These are phyloP conservation scores for sunflower (Helianthus annuus) DNA, from an alignment of 129 eudicot species.

Conservation along the genomic window HanXRQr2.0-SUNRISE NC_035435.2:74532724-74533223, in stretches of 20 bases:
- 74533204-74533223: slow-evolving; percentile 98
- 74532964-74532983: neutral
- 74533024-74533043: slow-evolving; percentile 31
- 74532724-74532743: neutral
- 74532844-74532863: neutral
- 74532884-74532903: neutral
- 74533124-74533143: slow-evolving; percentile 99
- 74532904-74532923: neutral
- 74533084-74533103: slow-evolving; percentile 99
- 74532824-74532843: neutral
- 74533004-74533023: neutral
- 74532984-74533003: neutral
- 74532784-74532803: neutral
- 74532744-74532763: neutral
- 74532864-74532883: neutral
- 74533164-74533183: slow-evolving; percentile 91
- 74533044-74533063: slow-evolving; percentile 96
- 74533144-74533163: slow-evolving; percentile 94
- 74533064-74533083: slow-evolving; percentile 99
- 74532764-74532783: neutral
- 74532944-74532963: neutral
- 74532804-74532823: neutral
- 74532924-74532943: neutral
- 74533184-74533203: slow-evolving; percentile 93
- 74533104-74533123: slow-evolving; percentile 99